phyloP scores from a whole-genome alignment of 768 basidiomycete genomes.

The Boletus reticulatus region DNA sequence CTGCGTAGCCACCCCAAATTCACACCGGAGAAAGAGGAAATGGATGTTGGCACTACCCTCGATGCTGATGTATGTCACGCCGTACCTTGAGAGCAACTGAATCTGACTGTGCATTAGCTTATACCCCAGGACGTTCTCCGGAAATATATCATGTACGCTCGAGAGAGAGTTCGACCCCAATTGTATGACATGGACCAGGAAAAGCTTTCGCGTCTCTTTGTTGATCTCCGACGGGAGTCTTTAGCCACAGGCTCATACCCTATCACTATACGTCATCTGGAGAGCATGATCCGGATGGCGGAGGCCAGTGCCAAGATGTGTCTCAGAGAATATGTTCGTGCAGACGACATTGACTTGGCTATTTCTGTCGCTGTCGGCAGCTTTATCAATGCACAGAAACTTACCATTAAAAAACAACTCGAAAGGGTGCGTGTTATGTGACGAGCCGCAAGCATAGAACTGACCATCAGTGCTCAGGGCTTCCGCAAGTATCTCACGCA shows the following conservation, averaged over 20 bases:
- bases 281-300: conserved; percentile 99
- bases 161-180: conserved; percentile 90
- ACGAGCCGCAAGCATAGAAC: neutral
- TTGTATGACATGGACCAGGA: conserved; percentile 94
- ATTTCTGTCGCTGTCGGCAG: conserved; percentile 94
- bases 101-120: conserved; percentile 50
- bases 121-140: conserved; percentile 95
- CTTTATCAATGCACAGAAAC: conserved; percentile 96
- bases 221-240: conserved; percentile 94
- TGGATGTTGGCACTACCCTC: conserved; percentile 83
- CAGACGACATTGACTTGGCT: conserved; percentile 95
- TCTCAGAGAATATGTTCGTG: conserved; percentile 89
- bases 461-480: conserved; percentile 48
- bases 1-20: conserved; percentile 93
- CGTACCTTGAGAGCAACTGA: neutral
- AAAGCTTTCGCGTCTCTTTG: conserved; percentile 90
- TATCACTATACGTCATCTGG: conserved; percentile 95
- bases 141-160: conserved; percentile 99
- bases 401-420: conserved; percentile 96
- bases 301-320: conserved; percentile 99
- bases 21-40: conserved; percentile 82
- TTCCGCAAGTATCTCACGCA: conserved; percentile 98
- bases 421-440: conserved; percentile 60
- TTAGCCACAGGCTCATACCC: conserved; percentile 98
- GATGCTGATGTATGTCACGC: conserved; percentile 81